Base-by-base conservation (phyloP, 2,329 filamentous ascomycete genomes). In the Alternaria sp. region DNA sequence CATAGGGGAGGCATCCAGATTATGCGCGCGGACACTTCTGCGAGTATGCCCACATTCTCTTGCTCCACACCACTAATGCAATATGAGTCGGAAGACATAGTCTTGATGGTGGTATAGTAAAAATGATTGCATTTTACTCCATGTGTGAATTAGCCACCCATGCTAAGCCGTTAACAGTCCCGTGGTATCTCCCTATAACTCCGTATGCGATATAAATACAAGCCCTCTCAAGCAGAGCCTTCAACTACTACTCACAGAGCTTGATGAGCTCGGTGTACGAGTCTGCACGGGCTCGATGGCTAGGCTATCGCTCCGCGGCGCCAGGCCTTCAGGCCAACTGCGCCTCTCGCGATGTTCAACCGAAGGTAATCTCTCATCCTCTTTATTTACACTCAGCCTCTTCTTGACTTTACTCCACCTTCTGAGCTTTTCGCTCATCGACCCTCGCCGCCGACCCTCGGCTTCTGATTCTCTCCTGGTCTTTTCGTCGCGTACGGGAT, bases 401-500 rank as follows among this genome's bases (percentile, higher is more conserved):
- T 70, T 69, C 59, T 65, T 73, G 15, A 72, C 60, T 37, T 68
- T 74, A 33, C 70, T 72, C 66, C 74, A 75, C 57, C 67, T 64
- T 44, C 60, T 70, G 15, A 56, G 46, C 45, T 69, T 74, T 14
- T 70, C 60, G 4, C 67, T 68, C 30, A 60, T 64, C 3, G 67
- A 71, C 11, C 68, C 70, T 14, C 69, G 61, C 23, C 71, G 64
- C 50, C 72, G 66, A 50, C 72, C 68, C 47, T 75, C 73, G 1
- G 64, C 64, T 60, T 71, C 67, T 3, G 65, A 71, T 44, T 77
- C 72, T 11, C 70, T 64, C 45, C 73, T 64, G 18, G 74, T 71
- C 51, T 75, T 70, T 49, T 77, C 75, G 55, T 79, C 76, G 25
- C 73, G 70, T 7, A 83, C 76, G 0, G 85, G 85, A 62, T 87